A percentile compares a stretch with the other conserved stretches of the same genome.
These are phyloP conservation scores for Cicer cuneatum DNA, from an alignment of 306 rosid species.

Conservation along the genomic window DNA sequence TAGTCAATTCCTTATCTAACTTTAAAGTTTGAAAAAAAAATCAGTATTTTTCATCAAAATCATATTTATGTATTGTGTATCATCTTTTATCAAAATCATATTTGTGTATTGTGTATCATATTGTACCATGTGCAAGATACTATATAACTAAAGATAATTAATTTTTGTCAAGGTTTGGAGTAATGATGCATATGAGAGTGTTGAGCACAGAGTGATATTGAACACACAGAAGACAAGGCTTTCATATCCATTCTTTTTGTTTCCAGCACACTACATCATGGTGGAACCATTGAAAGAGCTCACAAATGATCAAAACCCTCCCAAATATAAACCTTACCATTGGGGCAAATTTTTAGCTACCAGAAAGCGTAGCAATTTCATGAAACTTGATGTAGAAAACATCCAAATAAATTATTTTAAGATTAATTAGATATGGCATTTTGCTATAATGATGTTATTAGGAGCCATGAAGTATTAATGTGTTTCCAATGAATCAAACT, in stretches of 20 bases:
- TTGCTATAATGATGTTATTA: background rate
- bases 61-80: no score
- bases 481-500: background rate
- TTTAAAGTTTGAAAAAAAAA: no score
- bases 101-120: no score
- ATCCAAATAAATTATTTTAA: slow-evolving; percentile 57
- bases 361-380: slow-evolving; percentile 52
- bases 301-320: slow-evolving; percentile 47
- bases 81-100: no score
- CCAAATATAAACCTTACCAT: slow-evolving; percentile 55
- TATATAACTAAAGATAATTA: background rate
- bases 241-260: slow-evolving; percentile 59
- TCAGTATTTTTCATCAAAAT: no score
- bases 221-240: slow-evolving; percentile 59
- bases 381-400: slow-evolving; percentile 58
- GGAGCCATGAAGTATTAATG: background rate
- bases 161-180: slow-evolving; percentile 43
- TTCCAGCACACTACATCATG: slow-evolving; percentile 65
- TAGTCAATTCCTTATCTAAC: no score
- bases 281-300: slow-evolving; percentile 61
- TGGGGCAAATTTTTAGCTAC: slow-evolving; percentile 60
- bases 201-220: slow-evolving; percentile 44
- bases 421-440: slow-evolving; percentile 26
- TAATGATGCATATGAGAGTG: slow-evolving; percentile 42
- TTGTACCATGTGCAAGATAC: no score